A percentile compares a stretch with the other conserved stretches of the same genome.
phyloP scores from a whole-genome alignment of 116 monocot genomes.

The Papilionanthe hybrid region DNA sequence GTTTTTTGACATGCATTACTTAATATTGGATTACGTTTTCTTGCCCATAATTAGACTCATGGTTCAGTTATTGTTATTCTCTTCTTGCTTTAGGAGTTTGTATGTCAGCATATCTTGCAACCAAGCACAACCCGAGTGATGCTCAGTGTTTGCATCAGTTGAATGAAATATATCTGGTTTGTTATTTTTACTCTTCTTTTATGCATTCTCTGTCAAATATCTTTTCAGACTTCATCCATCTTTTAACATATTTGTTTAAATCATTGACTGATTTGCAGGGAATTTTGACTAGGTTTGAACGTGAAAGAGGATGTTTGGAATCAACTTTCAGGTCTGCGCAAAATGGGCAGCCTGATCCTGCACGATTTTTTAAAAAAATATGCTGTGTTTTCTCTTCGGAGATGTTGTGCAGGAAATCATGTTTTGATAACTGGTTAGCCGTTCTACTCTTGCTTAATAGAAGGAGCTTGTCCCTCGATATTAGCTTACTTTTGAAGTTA shows the following conservation, averaged over 20 bases:
- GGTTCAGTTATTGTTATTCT: neutral
- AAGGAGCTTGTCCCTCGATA: slow-evolving; percentile 60
- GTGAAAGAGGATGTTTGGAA: slow-evolving; percentile 45
- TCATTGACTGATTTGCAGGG: slow-evolving; percentile 30
- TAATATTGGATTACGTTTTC: neutral
- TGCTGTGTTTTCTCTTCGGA: slow-evolving; percentile 52
- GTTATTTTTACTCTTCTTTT: neutral
- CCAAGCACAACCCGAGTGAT: slow-evolving; percentile 21
- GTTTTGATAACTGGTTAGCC: slow-evolving; percentile 49
- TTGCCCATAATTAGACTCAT: neutral
- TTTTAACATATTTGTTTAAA: slow-evolving; percentile 7
- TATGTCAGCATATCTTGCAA: slow-evolving; percentile 24
- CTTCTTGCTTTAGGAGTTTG: slow-evolving; percentile 20
- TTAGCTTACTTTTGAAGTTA: slow-evolving; percentile 48
- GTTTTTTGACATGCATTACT: neutral
- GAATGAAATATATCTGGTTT: slow-evolving; percentile 44
- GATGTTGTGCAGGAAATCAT: slow-evolving; percentile 25
- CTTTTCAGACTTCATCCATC: neutral
- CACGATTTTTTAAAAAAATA: slow-evolving; percentile 4
- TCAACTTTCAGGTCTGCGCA: slow-evolving; percentile 11
- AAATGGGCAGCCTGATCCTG: slow-evolving; percentile 1
- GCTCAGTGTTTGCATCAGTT: slow-evolving; percentile 19
- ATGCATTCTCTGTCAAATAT: neutral
- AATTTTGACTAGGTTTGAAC: slow-evolving; percentile 35
- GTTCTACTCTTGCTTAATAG: slow-evolving; percentile 46